Percentiles rank a stretch among this genome's conserved stretches.
Evolutionary conservation across 2,329 filamentous ascomycete genomes (phyloP).

Genomic region (Lasiodiplodia theobromae): DNA sequence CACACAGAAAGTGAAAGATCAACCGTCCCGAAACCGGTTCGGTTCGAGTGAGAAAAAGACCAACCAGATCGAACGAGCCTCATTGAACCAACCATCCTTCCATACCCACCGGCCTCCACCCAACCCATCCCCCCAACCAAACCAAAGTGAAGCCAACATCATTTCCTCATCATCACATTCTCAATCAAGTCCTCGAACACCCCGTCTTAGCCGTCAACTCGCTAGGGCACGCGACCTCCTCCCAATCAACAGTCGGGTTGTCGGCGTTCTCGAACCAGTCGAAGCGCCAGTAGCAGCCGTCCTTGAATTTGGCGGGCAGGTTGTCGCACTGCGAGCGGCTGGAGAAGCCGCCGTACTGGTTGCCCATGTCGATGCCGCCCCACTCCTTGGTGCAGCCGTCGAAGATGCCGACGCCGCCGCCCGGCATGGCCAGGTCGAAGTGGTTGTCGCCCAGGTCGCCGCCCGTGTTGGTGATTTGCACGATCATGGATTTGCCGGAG

Average conservation of each 20-base stretch:
- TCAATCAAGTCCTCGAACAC: conserved; percentile 42
- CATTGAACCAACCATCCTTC: no score
- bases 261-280: conserved; percentile 68
- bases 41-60: no score
- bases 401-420: conserved; percentile 64
- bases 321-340: conserved; percentile 59
- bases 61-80: no score
- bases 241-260: conserved; percentile 64
- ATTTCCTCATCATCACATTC: no score
- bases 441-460: conserved; percentile 64
- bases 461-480: conserved; percentile 68
- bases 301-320: conserved; percentile 62
- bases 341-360: conserved; percentile 65
- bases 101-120: no score
- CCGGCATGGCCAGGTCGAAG: conserved; percentile 62
- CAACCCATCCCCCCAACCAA: no score
- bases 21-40: no score
- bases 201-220: conserved; percentile 56
- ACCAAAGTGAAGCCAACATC: no score
- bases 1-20: no score
- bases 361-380: conserved; percentile 60
- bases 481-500: conserved; percentile 66
- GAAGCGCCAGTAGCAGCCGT: conserved; percentile 69
- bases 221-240: conserved; percentile 63
- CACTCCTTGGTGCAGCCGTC: conserved; percentile 61